Conservation (phyloP, 1,284 basidiomycete genomes). For the Heliocybe sulcata region DNA sequence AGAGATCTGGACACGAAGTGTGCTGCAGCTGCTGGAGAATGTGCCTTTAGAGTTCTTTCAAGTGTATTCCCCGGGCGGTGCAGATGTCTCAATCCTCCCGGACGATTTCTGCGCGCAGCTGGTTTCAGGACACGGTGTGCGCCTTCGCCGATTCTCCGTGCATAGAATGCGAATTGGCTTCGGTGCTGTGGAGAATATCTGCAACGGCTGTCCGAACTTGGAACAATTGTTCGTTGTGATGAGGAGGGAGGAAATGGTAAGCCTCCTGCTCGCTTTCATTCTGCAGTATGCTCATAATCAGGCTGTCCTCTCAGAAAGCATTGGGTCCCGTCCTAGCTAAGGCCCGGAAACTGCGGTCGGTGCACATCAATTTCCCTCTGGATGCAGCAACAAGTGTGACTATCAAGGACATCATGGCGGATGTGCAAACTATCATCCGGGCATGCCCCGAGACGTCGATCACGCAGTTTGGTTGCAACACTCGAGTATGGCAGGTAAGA, state of each 20-base stretch:
- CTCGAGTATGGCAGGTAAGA: slow-evolving; percentile 41
- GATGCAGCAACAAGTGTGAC: slow-evolving; percentile 22
- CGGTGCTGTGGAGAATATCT: slow-evolving; percentile 44
- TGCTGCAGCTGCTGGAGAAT: slow-evolving; percentile 34
- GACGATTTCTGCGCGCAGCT: slow-evolving; percentile 44
- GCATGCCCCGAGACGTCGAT: slow-evolving; percentile 20
- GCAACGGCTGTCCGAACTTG: slow-evolving; percentile 39
- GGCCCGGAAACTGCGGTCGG: slow-evolving; percentile 32
- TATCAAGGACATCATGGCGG: slow-evolving; percentile 13
- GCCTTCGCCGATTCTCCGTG: slow-evolving; percentile 52
- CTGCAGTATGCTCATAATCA: slow-evolving; percentile 3
- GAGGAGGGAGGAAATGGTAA: slow-evolving; percentile 38
- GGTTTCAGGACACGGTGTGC: slow-evolving; percentile 38
- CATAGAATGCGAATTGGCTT: slow-evolving; percentile 52
- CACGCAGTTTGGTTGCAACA: slow-evolving; percentile 29
- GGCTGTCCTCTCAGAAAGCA: slow-evolving; percentile 24
- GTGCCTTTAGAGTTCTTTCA: slow-evolving; percentile 52
- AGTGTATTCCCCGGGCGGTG: slow-evolving; percentile 46
- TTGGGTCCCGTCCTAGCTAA: slow-evolving; percentile 20
- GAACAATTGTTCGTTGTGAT: slow-evolving; percentile 57
- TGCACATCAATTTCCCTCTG: slow-evolving; percentile 47
- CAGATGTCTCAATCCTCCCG: slow-evolving; percentile 28
- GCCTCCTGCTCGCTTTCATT: slow-evolving; percentile 17
- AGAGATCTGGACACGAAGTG: slow-evolving; percentile 34
- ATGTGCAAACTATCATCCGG: slow-evolving; percentile 18